phyloP scores from a whole-genome alignment of 1,284 basidiomycete species.

The Pisolithus thermaeus region DNA sequence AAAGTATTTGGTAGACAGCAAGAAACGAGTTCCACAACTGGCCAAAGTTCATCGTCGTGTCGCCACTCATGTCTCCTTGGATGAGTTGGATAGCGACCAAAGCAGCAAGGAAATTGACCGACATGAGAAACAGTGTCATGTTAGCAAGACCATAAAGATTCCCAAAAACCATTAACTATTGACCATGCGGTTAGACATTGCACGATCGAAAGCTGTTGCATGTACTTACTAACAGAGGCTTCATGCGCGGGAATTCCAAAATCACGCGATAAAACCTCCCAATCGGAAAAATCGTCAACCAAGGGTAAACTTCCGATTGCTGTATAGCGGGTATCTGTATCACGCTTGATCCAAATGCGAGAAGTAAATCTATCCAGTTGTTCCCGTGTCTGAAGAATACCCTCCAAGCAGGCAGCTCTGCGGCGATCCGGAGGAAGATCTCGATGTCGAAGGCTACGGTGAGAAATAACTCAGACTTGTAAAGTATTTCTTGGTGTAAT shows the following conservation, averaged over 20 bases:
- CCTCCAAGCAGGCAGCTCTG: slow-evolving; percentile 79
- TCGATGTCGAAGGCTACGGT: slow-evolving; percentile 87
- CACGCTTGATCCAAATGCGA: slow-evolving; percentile 76
- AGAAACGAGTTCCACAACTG: slow-evolving; percentile 87
- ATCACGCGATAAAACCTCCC: slow-evolving; percentile 93
- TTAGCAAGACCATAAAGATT: slow-evolving; percentile 90
- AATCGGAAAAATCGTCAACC: slow-evolving; percentile 91
- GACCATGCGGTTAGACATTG: slow-evolving; percentile 6
- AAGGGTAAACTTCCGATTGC: slow-evolving; percentile 67
- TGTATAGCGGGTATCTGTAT: slow-evolving; percentile 85
- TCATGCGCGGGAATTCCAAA: slow-evolving; percentile 83
- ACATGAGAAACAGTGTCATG: slow-evolving; percentile 89
- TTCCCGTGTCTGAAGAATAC: slow-evolving; percentile 64
- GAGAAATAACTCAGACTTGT: slow-evolving; percentile 72
- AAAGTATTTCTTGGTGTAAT: slow-evolving; percentile 44
- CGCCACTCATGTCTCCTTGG: slow-evolving; percentile 70
- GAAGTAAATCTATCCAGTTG: slow-evolving; percentile 77
- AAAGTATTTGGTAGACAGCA: slow-evolving; percentile 88
- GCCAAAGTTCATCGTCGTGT: slow-evolving; percentile 74
- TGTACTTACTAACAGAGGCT: slow-evolving; percentile 60
- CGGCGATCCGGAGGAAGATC: slow-evolving; percentile 73
- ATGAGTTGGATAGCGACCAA: slow-evolving; percentile 73
- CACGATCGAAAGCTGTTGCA: background rate
- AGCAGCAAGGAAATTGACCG: slow-evolving; percentile 86
- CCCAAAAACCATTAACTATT: slow-evolving; percentile 81